Base-by-base conservation (phyloP, 768 basidiomycete genomes). In the Trametes cingulata region DNA sequence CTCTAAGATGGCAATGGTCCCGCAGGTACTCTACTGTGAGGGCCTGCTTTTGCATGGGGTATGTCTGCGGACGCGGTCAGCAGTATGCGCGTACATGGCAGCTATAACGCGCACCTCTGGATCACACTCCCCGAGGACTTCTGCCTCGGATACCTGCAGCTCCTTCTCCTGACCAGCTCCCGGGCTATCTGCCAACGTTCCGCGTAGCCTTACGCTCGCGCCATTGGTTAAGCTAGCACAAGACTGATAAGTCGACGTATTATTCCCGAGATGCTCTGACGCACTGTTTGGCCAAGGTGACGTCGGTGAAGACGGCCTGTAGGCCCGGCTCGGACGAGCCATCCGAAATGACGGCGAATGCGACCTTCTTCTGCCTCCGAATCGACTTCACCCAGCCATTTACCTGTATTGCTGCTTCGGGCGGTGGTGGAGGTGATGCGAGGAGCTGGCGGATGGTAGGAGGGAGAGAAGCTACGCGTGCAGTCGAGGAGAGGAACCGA, bases 11-110 rank as follows among this genome's bases (percentile, higher is more conserved):
- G 4, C 85, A 84, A 68, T 95, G 81, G 59, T 95, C 90, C 8
- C 96, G 84, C 29, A 97, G 80, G 67, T 92, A 89, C 61, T 94
- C 89, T 1, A 81, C 73, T 2, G 91, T 85, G 12, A 93, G 80
- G 27, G 85, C 73, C 73, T 98, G 87, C 72, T 97, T 98, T 73
- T 95, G 95, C 52, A 97, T 93, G 0, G 94, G 94, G 73, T 96
- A 98, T 46, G 75, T 76, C 94, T 94, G 55, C 6, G 41, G 37
- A 70, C 69, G 25, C 73, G 67, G 12, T 56, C 7, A 37, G 13
- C 10, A 53, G 24, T n/a, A 25, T 70, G 12, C 53, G 37, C 24
- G n/a, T 22, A 22, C 29, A 19, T 29, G 1, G 10, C n/a, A 17
- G 24, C 2, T 1, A 9, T 14, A n/a, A 35, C 14, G 63, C 74